Evolutionary conservation across 495 filamentous ascomycete genomes (phyloP).

Genomic region (Penicillium ochrochloron): DNA sequence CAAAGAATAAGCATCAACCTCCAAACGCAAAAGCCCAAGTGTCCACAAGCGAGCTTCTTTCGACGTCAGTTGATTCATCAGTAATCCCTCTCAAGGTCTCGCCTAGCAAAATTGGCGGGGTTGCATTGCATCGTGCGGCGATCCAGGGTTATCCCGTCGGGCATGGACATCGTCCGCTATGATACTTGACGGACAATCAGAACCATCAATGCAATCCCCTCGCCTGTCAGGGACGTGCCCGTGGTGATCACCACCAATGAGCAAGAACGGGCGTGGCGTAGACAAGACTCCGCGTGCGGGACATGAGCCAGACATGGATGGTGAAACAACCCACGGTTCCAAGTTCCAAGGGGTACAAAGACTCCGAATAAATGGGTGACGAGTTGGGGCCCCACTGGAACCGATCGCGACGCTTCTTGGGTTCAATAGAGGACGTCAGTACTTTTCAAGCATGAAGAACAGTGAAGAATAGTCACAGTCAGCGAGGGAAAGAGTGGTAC

Average conservation of each 20-base stretch:
- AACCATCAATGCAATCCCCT: background rate
- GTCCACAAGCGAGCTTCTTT: background rate
- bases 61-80: background rate
- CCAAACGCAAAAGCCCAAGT: conserved; percentile 1
- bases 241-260: background rate
- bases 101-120: background rate
- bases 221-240: background rate
- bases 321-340: conserved; percentile 21
- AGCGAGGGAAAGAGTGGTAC: background rate
- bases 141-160: conserved; percentile 1
- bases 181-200: background rate
- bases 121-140: conserved; percentile 2
- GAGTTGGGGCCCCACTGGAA: conserved; percentile 19
- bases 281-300: background rate
- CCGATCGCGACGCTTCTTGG: background rate
- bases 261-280: conserved; percentile 1
- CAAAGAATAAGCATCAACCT: background rate
- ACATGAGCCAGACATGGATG: conserved; percentile 10
- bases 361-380: conserved; percentile 21
- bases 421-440: background rate
- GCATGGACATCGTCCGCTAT: background rate
- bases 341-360: background rate
- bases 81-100: background rate
- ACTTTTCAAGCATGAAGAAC: background rate
- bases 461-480: background rate